A percentile compares a stretch with the other conserved stretches of the same genome.
Conservation (phyloP, 768 basidiomycete genomes). For the Xanthoconium purpureum region DNA sequence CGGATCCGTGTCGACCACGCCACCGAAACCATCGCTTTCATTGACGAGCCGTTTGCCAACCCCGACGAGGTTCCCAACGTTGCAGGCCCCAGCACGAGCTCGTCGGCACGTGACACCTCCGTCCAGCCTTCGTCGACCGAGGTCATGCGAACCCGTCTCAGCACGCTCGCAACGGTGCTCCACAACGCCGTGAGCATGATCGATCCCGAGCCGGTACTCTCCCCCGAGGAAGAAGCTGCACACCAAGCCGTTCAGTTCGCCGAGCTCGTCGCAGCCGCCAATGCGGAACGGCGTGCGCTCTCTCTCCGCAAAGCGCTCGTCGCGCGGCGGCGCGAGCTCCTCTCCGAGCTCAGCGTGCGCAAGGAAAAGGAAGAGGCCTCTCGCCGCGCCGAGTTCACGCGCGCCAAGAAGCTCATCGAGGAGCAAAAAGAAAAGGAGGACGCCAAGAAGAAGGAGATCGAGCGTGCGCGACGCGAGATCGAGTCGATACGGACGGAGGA, state of each 20-base stretch:
- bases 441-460: constrained; percentile 63
- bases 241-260: constrained; percentile 54
- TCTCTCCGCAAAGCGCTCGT: constrained; percentile 76
- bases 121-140: constrained; percentile 73
- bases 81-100: constrained; percentile 14
- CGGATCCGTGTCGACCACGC: constrained; percentile 87
- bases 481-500: constrained; percentile 62
- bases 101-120: constrained; percentile 37
- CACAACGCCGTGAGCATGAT: constrained; percentile 65
- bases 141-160: constrained; percentile 73
- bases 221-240: constrained; percentile 41
- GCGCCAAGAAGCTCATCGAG: constrained; percentile 71
- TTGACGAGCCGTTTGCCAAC: constrained; percentile 67
- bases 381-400: constrained; percentile 63
- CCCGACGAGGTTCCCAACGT: constrained; percentile 33
- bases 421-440: constrained; percentile 61
- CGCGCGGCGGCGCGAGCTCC: constrained; percentile 78
- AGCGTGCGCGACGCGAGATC: constrained; percentile 68
- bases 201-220: constrained; percentile 39
- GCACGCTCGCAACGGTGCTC: constrained; percentile 69
- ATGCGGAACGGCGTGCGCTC: constrained; percentile 75
- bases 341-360: constrained; percentile 77
- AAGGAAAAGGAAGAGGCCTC: constrained; percentile 89
- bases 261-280: constrained; percentile 58
- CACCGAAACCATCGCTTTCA: constrained; percentile 78